Evolutionary conservation across 495 filamentous ascomycete species (phyloP), one percentile per base, ranked within the genome.

Genomic region (Darksidea phi): DNA sequence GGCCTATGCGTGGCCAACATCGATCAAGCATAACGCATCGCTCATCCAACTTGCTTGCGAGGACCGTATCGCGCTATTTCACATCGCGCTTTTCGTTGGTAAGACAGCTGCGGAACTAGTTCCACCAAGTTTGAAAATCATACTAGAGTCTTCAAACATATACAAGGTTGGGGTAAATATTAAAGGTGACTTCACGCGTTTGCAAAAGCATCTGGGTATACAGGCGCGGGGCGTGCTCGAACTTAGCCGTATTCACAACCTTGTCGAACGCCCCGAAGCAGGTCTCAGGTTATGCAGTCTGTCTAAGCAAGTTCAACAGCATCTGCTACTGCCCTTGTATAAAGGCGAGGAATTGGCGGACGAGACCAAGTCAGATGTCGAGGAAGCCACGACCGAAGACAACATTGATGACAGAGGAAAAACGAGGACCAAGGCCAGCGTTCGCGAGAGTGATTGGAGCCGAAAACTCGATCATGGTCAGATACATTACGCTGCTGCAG

Each of bases 121-220:
- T 17, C 63, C 70, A 10, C 65, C 67, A 1, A 63, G 64, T n/a
- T 42, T 76, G 6, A 67, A 66, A 51, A 36, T 80, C 67, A 42
- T 86, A 79, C 68, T 96, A 88, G 11, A 97, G 82, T 41, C 92
- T 82, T n/a, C 86, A 79, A 32, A 94, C 84, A 71, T 95, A 86
- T 72, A 94, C 87, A 55, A 98, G 81, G 1, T 90, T 86, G 18
- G 94, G 84, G 72, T 98, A 91, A 48, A 90, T 87, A 68, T 97
- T 88, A 20, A 88, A 88, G 75, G 94, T 89, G 77, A 97, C 64
- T 67, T 61, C 24, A 70, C 56, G 2, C 69, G 74, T 6, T 45
- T 74, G 10, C n/a, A 54, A 15, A 69, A 71, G 23, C 66, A 60
- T 41, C 59, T 76, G 6, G 62, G 64, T 17, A 61, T 73, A 32